Evolutionary conservation across 768 basidiomycete species (phyloP), one percentile per base, ranked within the genome.

Genomic region (Mycena rosella): DNA sequence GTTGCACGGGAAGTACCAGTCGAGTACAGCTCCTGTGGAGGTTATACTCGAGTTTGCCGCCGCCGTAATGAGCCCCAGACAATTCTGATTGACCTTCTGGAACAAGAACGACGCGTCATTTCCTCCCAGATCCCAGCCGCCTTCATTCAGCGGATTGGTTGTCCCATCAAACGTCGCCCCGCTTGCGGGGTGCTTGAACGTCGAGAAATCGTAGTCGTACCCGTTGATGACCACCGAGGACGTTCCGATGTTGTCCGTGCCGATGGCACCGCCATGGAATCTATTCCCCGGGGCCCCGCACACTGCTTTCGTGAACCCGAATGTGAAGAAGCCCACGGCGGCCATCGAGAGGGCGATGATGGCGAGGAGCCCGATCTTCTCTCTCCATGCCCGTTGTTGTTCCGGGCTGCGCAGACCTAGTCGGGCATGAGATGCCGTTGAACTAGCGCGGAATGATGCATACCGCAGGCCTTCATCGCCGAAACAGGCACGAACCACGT

Each of bases 1-100:
- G 75, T 99, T 99, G 85, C 98, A 99, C 1, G 98, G 98, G 80
- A 99, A 98, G 78, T 98, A 98, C 96, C 96, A 99, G 68, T 94
- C 93, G n/a, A n/a, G n/a, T n/a, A n/a, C 73, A 96, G 78, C 52
- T 82, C 75, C 55, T n/a, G n/a, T n/a, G n/a, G 82, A 80, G 34
- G 89, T 88, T 9, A 76, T 85, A 38, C 88, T 87, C 5, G 88
- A 83, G 74, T 98, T 97, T 20, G 20, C 6, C 61, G 85, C 87
- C 9, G 17, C 93, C 92, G 49, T 91, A 74, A 99, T 91, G 75
- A 95, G 74, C 10, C 87, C 88, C 27, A 88, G 80, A 76, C 98
- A 99, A 64, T 93, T 87, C 74, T 93, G 82, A 79, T 96, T 96
- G 72, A 91, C 90, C 51, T 89, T 95, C 81, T 99, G 98, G 82